These are phyloP conservation scores for Phytophthora melonis DNA, from an alignment of 352 stramenopile genomes.

Conservation along the genomic window DNA sequence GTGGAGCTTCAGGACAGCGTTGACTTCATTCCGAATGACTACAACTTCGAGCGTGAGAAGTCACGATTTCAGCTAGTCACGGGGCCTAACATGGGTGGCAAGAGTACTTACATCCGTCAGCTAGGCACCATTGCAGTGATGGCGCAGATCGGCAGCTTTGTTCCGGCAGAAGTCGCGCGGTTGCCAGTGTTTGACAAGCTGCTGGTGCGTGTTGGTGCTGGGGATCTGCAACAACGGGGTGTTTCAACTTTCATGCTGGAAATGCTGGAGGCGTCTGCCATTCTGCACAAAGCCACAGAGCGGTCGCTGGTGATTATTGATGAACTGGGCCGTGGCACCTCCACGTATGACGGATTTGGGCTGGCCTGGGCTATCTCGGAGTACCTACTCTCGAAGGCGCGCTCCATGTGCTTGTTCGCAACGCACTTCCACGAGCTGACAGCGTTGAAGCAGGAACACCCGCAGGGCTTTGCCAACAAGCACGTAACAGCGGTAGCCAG, in stretches of 20 bases:
- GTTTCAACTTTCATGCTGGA: slow-evolving; percentile 99
- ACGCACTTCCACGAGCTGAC: slow-evolving; percentile 99
- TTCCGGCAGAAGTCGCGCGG: slow-evolving; percentile 93
- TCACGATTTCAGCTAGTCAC: slow-evolving; percentile 97
- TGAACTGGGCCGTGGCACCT: slow-evolving; percentile 98
- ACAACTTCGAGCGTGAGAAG: slow-evolving; percentile 85
- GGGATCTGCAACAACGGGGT: slow-evolving; percentile 96
- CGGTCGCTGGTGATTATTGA: slow-evolving; percentile 99
- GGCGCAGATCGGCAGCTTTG: slow-evolving; percentile 97
- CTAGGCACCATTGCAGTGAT: slow-evolving; percentile 96
- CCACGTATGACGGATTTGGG: slow-evolving; percentile 98
- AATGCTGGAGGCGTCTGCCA: slow-evolving; percentile 98
- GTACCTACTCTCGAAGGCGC: slow-evolving; percentile 95
- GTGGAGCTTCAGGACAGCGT: slow-evolving; percentile 97
- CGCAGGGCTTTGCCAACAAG: slow-evolving; percentile 92
- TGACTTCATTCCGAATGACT: slow-evolving; percentile 99
- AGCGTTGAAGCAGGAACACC: slow-evolving; percentile 83
- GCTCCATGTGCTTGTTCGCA: slow-evolving; percentile 93
- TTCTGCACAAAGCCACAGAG: slow-evolving; percentile 95
- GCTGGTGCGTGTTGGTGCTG: slow-evolving; percentile 96
- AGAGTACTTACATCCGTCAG: slow-evolving; percentile 98
- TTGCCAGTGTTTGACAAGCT: slow-evolving; percentile 96
- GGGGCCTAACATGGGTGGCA: slow-evolving; percentile 99
- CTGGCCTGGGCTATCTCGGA: slow-evolving; percentile 98
- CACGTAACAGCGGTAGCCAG: slow-evolving; percentile 94